Conservation (phyloP, 805 yeast genomes). For the Kazachstania kunashirensis region DNA sequence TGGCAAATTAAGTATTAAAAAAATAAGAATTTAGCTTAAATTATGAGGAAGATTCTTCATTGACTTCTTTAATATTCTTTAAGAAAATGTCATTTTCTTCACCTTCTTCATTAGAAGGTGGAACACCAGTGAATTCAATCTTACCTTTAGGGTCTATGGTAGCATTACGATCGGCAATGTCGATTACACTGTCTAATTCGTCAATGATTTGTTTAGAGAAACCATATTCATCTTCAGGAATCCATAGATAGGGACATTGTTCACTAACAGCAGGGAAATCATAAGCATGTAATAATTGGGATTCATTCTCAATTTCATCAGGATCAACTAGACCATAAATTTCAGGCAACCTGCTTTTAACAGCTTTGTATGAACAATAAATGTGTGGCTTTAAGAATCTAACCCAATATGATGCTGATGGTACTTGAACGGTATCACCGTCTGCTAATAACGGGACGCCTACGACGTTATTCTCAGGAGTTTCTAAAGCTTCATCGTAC, state of each 20-base stretch:
- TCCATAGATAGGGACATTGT: constrained; percentile 73
- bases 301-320: constrained; percentile 32
- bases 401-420: constrained; percentile 34
- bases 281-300: constrained; percentile 49
- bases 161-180: constrained; percentile 61
- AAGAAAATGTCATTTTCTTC: constrained; percentile 1
- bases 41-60: constrained; percentile 6
- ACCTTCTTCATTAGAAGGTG: constrained; percentile 32
- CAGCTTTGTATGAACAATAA: constrained; percentile 41
- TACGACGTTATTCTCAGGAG: constrained; percentile 18
- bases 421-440: constrained; percentile 33
- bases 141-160: constrained; percentile 43
- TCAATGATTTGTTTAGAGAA: constrained; percentile 54
- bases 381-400: constrained; percentile 49
- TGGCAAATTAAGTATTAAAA: too few species aligned
- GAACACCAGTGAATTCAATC: constrained; percentile 40
- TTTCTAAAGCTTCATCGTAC: constrained; percentile 1
- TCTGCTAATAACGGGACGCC: constrained; percentile 62
- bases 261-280: constrained; percentile 66
- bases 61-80: constrained; percentile 9
- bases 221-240: constrained; percentile 85
- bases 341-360: constrained; percentile 46
- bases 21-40: too few species aligned
- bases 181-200: constrained; percentile 44
- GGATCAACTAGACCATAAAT: constrained; percentile 43